Percentiles rank a stretch among this genome's conserved stretches.
Conservation (phyloP, 495 filamentous ascomycete species). For the Penicillium cosmopolitanum region DNA sequence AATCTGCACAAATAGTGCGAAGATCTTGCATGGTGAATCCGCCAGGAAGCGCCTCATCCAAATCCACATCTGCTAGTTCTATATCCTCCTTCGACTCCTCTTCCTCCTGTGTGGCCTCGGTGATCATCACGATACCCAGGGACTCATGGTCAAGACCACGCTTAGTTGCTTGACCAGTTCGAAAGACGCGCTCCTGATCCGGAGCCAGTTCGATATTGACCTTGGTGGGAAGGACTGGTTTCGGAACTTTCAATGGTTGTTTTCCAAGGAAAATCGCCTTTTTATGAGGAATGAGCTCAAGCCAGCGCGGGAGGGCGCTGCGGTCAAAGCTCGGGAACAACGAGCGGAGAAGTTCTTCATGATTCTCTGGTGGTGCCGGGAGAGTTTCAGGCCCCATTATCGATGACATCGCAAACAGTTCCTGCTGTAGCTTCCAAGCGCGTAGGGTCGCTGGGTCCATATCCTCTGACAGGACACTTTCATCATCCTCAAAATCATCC, state of each 20-base stretch:
- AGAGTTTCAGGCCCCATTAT: constrained; percentile 41
- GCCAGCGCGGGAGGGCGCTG: constrained; percentile 66
- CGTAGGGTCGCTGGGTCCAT: constrained; percentile 50
- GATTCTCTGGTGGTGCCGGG: constrained; percentile 63
- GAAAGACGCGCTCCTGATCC: constrained; percentile 82
- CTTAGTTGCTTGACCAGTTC: constrained; percentile 61
- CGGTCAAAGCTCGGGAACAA: constrained; percentile 73
- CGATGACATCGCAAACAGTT: constrained; percentile 54
- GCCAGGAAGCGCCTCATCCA: constrained; percentile 51
- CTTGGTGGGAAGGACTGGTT: constrained; percentile 81
- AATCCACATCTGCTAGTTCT: constrained; percentile 60
- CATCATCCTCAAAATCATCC: constrained; percentile 40
- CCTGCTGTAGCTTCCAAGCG: constrained; percentile 55
- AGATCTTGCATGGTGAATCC: constrained; percentile 76
- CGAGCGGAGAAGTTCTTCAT: constrained; percentile 68
- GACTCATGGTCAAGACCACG: constrained; percentile 58
- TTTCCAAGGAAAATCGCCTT: constrained; percentile 71
- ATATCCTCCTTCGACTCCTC: constrained; percentile 62
- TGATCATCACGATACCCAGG: constrained; percentile 59
- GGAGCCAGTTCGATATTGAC: constrained; percentile 78
- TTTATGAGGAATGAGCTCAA: constrained; percentile 73
- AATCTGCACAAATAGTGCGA: constrained; percentile 79
- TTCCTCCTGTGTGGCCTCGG: constrained; percentile 54
- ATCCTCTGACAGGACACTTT: constrained; percentile 38
- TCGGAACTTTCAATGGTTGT: constrained; percentile 73